phyloP scores from a whole-genome alignment of 257 asterid genomes.

The Solanum rostratum region DNA sequence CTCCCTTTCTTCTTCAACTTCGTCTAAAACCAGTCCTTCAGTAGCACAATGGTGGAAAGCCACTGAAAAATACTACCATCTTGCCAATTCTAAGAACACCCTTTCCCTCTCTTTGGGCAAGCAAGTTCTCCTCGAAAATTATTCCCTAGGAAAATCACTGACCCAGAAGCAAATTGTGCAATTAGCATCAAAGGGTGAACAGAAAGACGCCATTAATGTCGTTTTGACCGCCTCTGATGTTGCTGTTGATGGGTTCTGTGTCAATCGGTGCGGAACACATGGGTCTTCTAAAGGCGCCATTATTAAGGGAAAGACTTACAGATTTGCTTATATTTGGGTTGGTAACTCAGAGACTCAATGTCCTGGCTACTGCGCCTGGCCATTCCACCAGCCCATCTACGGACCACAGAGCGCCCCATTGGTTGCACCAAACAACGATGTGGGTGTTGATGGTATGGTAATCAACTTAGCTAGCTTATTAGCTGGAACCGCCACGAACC shows the following conservation, averaged over 20 bases:
- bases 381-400: conserved; percentile 50
- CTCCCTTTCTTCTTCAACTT: conserved; percentile 10
- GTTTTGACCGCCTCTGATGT: conserved; percentile 46
- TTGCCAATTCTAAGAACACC: conserved; percentile 15
- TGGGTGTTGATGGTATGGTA: conserved; percentile 42
- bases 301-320: conserved; percentile 21
- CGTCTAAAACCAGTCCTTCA: conserved; percentile 16
- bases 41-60: conserved; percentile 37
- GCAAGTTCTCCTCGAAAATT: conserved; percentile 22
- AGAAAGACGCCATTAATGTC: conserved; percentile 35
- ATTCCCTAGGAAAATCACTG: conserved; percentile 39
- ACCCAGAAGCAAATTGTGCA: conserved; percentile 15
- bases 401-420: conserved; percentile 48
- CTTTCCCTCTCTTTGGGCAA: conserved; percentile 18
- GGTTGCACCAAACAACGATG: conserved; percentile 42
- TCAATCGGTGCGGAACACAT: conserved; percentile 51
- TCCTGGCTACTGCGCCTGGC: conserved; percentile 61
- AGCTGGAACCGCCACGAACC: conserved; percentile 49
- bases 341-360: conserved; percentile 50
- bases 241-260: conserved; percentile 38
- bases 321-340: conserved; percentile 49
- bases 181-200: conserved; percentile 36
- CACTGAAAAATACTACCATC: conserved; percentile 26
- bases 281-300: conserved; percentile 16
- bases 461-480: conserved; percentile 34